Evolutionary conservation across 208 protist species (phyloP).

Genomic region (Crithidia fasciculata): DNA sequence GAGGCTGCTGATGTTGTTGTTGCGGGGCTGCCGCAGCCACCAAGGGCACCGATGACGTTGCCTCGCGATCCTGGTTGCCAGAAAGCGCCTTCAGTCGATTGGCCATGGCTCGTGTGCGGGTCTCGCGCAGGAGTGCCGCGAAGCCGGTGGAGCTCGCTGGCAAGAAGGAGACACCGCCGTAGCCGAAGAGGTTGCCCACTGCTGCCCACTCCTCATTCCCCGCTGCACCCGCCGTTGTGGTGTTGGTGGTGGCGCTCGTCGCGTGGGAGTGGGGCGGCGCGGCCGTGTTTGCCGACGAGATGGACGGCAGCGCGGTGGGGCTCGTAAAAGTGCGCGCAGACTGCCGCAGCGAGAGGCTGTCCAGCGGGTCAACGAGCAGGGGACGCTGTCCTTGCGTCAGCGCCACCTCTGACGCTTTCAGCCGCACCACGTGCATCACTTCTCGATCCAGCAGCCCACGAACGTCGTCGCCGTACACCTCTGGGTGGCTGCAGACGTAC

Average conservation of each 20-base stretch:
- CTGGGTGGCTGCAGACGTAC: slow-evolving; percentile 77
- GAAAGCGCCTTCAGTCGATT: neutral
- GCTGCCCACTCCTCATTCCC: neutral
- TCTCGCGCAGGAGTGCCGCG: slow-evolving; percentile 32
- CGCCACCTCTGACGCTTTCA: slow-evolving; percentile 74
- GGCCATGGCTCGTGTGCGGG: neutral
- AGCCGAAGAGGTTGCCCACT: slow-evolving; percentile 37
- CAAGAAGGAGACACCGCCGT: slow-evolving; percentile 48
- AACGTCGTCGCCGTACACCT: slow-evolving; percentile 79
- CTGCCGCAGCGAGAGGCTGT: slow-evolving; percentile 15
- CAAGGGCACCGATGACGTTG: neutral
- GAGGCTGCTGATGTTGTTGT: too few species aligned
- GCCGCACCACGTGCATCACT: slow-evolving; percentile 78
- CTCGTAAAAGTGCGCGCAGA: slow-evolving; percentile 1
- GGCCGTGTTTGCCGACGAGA: neutral
- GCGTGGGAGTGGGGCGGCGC: neutral
- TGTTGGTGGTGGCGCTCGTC: neutral
- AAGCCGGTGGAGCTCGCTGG: slow-evolving; percentile 42
- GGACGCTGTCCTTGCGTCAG: slow-evolving; percentile 38
- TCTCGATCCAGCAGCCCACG: slow-evolving; percentile 72
- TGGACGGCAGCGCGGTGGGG: slow-evolving; percentile 1
- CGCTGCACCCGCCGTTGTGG: neutral
- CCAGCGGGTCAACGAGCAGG: slow-evolving; percentile 17
- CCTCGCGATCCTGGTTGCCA: neutral
- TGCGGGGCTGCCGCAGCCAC: neutral